These are phyloP conservation scores for Chamaenerion angustifolium DNA, from an alignment of 345 rosid species.

Conservation along the genomic window DNA sequence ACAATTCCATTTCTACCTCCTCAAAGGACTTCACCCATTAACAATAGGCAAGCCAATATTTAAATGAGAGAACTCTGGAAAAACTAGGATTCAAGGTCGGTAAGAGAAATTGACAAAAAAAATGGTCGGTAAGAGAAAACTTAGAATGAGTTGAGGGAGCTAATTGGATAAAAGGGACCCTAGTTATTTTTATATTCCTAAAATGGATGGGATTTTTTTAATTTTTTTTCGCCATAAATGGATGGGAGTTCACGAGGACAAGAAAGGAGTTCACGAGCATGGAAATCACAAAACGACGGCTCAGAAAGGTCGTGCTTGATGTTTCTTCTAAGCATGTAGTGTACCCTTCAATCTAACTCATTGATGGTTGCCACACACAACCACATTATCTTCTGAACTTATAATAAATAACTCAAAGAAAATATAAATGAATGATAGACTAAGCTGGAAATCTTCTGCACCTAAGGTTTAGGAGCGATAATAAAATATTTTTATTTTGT, in stretches of 20 bases:
- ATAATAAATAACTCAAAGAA: too few relatives aligned
- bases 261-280: slow-evolving; percentile 39
- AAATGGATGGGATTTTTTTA: slow-evolving; percentile 6
- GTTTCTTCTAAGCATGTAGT: slow-evolving; percentile 9
- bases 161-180: background rate
- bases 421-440: background rate
- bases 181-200: background rate
- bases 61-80: too few relatives aligned
- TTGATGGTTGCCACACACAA: too few relatives aligned
- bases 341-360: too few relatives aligned
- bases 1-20: background rate
- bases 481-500: background rate
- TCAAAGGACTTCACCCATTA: too few relatives aligned
- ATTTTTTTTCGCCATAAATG: too few relatives aligned
- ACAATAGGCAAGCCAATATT: too few relatives aligned
- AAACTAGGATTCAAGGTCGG: too few relatives aligned
- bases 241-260: slow-evolving; percentile 27
- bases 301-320: slow-evolving; percentile 23
- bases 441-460: slow-evolving; percentile 1
- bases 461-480: slow-evolving; percentile 9
- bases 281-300: slow-evolving; percentile 29
- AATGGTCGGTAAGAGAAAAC: too few relatives aligned
- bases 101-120: too few relatives aligned
- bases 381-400: too few relatives aligned
- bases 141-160: too few relatives aligned